A percentile compares a stretch with the other conserved stretches of the same genome.
These are phyloP conservation scores for Rhynchosporium secalis DNA, from an alignment of 2,329 filamentous ascomycete genomes.

Conservation along the genomic window DNA sequence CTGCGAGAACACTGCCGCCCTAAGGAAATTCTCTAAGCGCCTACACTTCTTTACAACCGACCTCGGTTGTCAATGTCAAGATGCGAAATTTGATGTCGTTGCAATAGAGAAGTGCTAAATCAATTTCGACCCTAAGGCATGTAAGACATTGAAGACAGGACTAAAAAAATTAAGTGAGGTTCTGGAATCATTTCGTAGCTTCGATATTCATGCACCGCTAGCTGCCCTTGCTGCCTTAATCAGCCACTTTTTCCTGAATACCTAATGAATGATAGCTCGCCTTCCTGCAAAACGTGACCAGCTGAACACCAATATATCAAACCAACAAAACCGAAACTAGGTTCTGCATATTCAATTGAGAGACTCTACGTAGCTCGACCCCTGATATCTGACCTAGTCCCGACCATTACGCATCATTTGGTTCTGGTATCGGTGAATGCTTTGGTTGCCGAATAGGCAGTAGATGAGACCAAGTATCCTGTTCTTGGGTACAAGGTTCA, in stretches of 20 bases:
- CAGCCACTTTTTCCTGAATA: too few relatives aligned
- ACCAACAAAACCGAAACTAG: background rate
- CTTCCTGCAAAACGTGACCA: slow-evolving; percentile 1
- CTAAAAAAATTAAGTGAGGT: too few relatives aligned
- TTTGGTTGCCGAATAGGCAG: background rate
- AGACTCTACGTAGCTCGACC: background rate
- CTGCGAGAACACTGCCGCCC: too few relatives aligned
- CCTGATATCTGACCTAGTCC: background rate
- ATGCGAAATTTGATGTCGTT: background rate
- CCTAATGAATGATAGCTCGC: too few relatives aligned
- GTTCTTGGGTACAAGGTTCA: slow-evolving; percentile 14
- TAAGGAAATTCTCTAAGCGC: too few relatives aligned
- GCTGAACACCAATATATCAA: background rate
- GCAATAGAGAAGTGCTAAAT: background rate
- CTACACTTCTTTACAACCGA: too few relatives aligned
- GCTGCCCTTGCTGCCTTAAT: slow-evolving; percentile 2
- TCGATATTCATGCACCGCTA: too few relatives aligned
- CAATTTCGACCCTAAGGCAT: too few relatives aligned
- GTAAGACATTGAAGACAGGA: too few relatives aligned
- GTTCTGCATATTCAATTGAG: background rate
- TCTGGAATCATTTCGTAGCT: too few relatives aligned
- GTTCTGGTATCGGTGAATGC: background rate
- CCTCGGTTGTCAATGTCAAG: background rate
- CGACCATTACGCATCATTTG: background rate
- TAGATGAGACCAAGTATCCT: background rate